A percentile compares a stretch with the other conserved stretches of the same genome.
Evolutionary conservation across 345 rosid genomes (phyloP).

Genomic region (Geranium brycei): DNA sequence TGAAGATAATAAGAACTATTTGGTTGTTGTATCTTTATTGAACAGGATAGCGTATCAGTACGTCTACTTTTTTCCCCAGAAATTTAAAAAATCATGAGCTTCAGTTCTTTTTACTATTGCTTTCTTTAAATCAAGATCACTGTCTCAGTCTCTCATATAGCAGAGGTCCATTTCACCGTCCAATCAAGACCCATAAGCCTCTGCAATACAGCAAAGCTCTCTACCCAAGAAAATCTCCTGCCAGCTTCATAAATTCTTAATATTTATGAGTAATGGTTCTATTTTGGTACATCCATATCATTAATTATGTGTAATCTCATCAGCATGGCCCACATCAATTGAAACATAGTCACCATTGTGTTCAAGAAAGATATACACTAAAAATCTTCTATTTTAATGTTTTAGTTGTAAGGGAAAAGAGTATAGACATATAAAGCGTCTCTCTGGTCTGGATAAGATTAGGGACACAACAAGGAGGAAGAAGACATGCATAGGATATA

Average conservation of each 20-base stretch:
- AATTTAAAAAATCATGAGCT: background rate
- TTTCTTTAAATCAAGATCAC: background rate
- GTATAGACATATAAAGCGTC: too few species aligned
- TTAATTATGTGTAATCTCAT: too few species aligned
- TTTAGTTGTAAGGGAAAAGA: too few species aligned
- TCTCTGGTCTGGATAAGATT: too few species aligned
- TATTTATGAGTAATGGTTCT: background rate
- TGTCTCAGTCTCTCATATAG: background rate
- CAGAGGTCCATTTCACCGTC: background rate
- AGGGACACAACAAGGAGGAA: too few species aligned
- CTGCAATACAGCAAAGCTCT: background rate
- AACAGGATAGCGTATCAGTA: conserved; percentile 22
- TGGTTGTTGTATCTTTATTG: conserved; percentile 13
- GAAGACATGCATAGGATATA: too few species aligned
- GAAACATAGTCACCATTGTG: background rate
- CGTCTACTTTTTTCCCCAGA: conserved; percentile 4
- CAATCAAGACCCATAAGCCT: background rate
- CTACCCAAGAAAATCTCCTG: background rate
- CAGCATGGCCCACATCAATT: background rate
- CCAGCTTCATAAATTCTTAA: background rate
- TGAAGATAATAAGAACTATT: conserved; percentile 12
- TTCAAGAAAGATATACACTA: background rate
- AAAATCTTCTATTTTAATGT: too few species aligned
- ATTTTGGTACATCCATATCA: background rate
- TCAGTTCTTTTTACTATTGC: background rate